A percentile compares a stretch with the other conserved stretches of the same genome.
Conservation (phyloP, 805 yeast genomes). For the Cyberlindnera galapagoensis region DNA sequence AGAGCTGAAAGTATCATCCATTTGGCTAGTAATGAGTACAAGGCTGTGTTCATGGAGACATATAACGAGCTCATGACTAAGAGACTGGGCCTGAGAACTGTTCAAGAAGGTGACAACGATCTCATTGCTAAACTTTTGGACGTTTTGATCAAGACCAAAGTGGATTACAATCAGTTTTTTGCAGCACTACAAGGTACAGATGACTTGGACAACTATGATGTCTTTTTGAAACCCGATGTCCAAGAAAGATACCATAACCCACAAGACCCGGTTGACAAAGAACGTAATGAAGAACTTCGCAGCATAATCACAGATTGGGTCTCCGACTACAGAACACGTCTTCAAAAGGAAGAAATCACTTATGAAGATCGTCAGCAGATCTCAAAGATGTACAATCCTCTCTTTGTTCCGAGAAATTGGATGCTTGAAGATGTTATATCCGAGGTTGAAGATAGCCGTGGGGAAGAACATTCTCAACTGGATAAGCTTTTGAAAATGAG, state of each 20-base stretch:
- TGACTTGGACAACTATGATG: conserved; percentile 28
- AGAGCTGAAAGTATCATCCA: conserved; percentile 65
- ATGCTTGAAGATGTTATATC: conserved; percentile 77
- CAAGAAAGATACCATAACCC: conserved; percentile 17
- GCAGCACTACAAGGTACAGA: conserved; percentile 47
- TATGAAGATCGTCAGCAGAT: conserved; percentile 34
- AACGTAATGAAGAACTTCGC: conserved; percentile 34
- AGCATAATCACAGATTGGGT: conserved; percentile 47
- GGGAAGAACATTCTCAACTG: conserved; percentile 45
- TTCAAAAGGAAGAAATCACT: conserved; percentile 30
- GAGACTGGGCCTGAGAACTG: conserved; percentile 59
- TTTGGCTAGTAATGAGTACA: conserved; percentile 58
- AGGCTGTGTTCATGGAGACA: conserved; percentile 49
- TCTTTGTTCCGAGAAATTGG: conserved; percentile 81
- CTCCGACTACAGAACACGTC: conserved; percentile 36
- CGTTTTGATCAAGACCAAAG: conserved; percentile 50
- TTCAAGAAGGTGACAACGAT: conserved; percentile 34
- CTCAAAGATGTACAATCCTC: conserved; percentile 57
- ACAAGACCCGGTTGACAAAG: conserved; percentile 27
- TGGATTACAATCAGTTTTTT: conserved; percentile 81
- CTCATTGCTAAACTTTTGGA: conserved; percentile 38
- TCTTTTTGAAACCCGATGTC: conserved; percentile 24
- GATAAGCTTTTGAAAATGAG: conserved; percentile 66
- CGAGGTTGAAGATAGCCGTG: conserved; percentile 41
- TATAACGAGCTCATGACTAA: conserved; percentile 52